Base-by-base conservation (phyloP, 352 stramenopile genomes). In the Globisporangium paddicum region DNA sequence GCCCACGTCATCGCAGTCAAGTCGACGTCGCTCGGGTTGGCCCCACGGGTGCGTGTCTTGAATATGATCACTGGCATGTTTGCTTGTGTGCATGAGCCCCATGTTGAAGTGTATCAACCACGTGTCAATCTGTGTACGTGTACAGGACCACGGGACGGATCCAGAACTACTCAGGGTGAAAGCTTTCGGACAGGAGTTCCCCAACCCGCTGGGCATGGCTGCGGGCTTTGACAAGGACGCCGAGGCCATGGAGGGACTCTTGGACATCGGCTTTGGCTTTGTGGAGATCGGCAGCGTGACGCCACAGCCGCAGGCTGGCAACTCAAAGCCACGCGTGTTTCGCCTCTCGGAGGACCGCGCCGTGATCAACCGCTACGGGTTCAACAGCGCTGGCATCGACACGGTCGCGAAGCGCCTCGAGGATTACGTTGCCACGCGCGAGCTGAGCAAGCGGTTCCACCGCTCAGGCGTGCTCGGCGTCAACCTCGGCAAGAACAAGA, bases 401-500 rank as follows among this genome's bases (percentile, higher is more conserved):
- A 66, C 65, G 16, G 95, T 98, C 0, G 65, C 79, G n/a, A 63
- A 73, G 21, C 68, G 85, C 13, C 71, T 98, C 0, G 62, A 87
- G 25, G 55, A 26, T 16, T 96, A 93, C 61, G 68, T 89, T 3
- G 55, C 46, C 0, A 71, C 64, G 0, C 69, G 81, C 19, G 72
- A 54, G 6, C 57, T 66, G 19, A 70, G 64, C 26, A 60, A 71
- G 52, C 48, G 49, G 2, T 66, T 73, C n/a, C 66, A 90, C 48
- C 83, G 79, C 21, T 61, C 73, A 11, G 93, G 93, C 18, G 69
- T 98, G 7, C 62, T 99, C 4, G 97, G 96, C 14, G 86, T 99
- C 13, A 99, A 99, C 71, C 66, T 99, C 42, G 97, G 97, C 55
- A 99, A 99, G 77, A 99, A 99, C 77, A 99, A 99, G 68, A 72